Base-by-base conservation (phyloP, 2,329 filamentous ascomycete genomes). In the Aspergillus unguis region DNA sequence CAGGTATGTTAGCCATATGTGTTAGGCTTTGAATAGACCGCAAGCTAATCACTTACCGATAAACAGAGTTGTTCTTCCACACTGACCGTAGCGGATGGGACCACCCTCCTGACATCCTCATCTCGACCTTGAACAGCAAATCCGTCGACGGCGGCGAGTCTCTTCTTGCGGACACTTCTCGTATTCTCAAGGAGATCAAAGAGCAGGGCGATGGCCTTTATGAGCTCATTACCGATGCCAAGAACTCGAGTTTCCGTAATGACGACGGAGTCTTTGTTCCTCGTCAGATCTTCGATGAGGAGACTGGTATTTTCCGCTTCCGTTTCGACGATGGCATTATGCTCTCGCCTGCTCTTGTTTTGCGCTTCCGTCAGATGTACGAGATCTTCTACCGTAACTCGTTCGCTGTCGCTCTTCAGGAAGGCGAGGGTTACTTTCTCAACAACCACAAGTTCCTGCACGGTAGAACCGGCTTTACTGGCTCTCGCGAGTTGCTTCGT, bases 81-180 rank as follows among this genome's bases (percentile, higher is more conserved):
- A 55, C 52, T 6, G 55, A 55, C 10, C 52, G 52, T 35, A 57
- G 55, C 29, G 55, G 55, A 10, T 57, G 55, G 55, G 52, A 57
- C 2, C 9, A 10, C n/a, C 55, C 55, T 3, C 55, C 55, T 9
- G 45, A 49, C 1, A 38, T 57, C 17, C 23, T 57, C n/a, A 42
- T 55, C 37, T 57, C 55, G 2, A 48, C 50, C 11, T 46, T 57
- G 2, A 52, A 46, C 11, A 55, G 42, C 6, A 48, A 44, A 29
- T 52, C 55, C 7, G 43, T 35, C 8, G 11, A 47, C 17, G 52
- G 55, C 6, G 55, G 55, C 2, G 52, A 47, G 9, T 57, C 55
- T 3, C 27, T 57, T 28, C 41, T 57, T 5, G 52, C 48, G 9
- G 52, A 57, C n/a, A 46, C 41, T 35, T n/a, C 37, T 9, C 33